These are phyloP conservation scores for Kluyveromyces lactis DNA, from an alignment of 805 yeast genomes.

Conservation along the genomic window DNA sequence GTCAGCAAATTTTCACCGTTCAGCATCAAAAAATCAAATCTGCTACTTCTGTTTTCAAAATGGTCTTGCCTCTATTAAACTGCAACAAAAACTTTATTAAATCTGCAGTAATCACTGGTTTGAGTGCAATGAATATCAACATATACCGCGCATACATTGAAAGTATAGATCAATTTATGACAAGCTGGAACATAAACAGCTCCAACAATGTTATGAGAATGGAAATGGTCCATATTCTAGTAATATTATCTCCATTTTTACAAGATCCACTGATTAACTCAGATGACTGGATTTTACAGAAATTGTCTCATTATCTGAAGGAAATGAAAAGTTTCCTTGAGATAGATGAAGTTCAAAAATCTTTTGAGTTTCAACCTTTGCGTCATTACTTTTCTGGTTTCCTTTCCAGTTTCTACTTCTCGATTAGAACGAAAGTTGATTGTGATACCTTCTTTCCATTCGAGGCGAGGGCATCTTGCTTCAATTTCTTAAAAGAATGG, in stretches of 20 bases:
- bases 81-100: conserved; percentile 61
- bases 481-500: conserved; percentile 84
- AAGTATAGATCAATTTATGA: conserved; percentile 54
- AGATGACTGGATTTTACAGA: conserved; percentile 64
- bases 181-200: conserved; percentile 45
- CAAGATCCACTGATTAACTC: conserved; percentile 40
- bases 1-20: conserved; percentile 69
- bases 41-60: conserved; percentile 78
- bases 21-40: conserved; percentile 91
- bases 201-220: conserved; percentile 42
- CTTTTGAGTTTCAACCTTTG: conserved; percentile 64
- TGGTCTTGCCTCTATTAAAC: conserved; percentile 75
- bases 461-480: conserved; percentile 75
- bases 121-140: conserved; percentile 84
- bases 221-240: conserved; percentile 71
- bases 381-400: conserved; percentile 80
- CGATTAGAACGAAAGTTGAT: conserved; percentile 37
- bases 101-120: conserved; percentile 83
- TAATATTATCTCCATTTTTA: conserved; percentile 58
- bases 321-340: conserved; percentile 54
- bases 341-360: conserved; percentile 47
- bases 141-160: conserved; percentile 78
- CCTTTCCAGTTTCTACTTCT: conserved; percentile 63
- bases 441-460: conserved; percentile 64
- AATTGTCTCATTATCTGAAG: conserved; percentile 52